Evolutionary conservation across 2,329 filamentous ascomycete genomes (phyloP).

Genomic region (Emericellopsis cladophorae): DNA sequence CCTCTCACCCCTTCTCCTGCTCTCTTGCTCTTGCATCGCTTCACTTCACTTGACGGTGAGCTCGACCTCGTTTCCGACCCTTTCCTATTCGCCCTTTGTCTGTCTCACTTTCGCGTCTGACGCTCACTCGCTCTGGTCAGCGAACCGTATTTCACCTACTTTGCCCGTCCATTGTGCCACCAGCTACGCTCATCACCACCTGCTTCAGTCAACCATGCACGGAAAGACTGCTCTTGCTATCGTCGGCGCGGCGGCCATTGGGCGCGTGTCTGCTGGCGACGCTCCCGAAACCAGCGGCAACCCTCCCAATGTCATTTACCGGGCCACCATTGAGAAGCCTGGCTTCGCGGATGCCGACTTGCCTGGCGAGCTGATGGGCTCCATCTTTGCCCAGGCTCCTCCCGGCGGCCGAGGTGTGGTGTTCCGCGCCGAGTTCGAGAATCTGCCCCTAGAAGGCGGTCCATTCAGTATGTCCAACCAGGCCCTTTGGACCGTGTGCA

Average conservation of each 20-base stretch:
- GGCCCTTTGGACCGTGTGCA: not conserved
- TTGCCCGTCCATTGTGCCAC: not conserved
- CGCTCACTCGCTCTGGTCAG: not conserved
- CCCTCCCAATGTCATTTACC: slow-evolving; percentile 37
- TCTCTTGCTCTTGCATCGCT: no score
- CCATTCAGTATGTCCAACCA: slow-evolving; percentile 41
- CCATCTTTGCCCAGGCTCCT: slow-evolving; percentile 30
- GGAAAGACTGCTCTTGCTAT: slow-evolving; percentile 4
- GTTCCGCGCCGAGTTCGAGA: slow-evolving; percentile 41
- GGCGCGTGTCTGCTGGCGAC: slow-evolving; percentile 20
- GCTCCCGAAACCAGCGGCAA: slow-evolving; percentile 43
- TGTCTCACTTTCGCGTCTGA: not conserved
- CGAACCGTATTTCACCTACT: not conserved
- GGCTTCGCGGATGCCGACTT: slow-evolving; percentile 35
- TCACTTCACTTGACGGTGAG: no score
- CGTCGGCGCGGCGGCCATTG: slow-evolving; percentile 9
- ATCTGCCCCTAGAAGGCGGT: slow-evolving; percentile 42
- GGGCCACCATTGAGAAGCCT: slow-evolving; percentile 36
- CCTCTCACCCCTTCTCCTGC: no score
- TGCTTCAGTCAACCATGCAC: slow-evolving; percentile 4
- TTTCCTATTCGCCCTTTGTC: no score
- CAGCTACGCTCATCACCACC: not conserved
- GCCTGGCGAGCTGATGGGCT: slow-evolving; percentile 41
- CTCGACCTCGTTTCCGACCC: no score
- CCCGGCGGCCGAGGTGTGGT: slow-evolving; percentile 40